Conservation (phyloP, 768 basidiomycete genomes). For the Boletus coccyginus region DNA sequence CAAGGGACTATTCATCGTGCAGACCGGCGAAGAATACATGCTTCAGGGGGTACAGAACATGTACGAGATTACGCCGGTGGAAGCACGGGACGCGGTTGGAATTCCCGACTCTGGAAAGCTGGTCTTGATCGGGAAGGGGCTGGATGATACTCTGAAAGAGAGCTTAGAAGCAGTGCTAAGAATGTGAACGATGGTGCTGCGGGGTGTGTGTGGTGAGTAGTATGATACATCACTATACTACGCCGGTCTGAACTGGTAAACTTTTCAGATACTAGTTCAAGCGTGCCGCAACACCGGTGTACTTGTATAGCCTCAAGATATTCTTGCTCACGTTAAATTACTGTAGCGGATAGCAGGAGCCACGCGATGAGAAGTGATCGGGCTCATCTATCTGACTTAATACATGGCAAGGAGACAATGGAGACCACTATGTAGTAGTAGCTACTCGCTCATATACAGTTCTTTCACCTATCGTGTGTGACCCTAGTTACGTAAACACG, state of each 20-base stretch:
- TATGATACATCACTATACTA: background rate
- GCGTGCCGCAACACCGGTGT: too few relatives aligned
- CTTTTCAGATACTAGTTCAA: background rate
- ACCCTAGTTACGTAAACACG: background rate
- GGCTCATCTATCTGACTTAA: too few relatives aligned
- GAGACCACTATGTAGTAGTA: too few relatives aligned
- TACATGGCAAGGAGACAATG: too few relatives aligned
- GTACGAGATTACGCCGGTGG: slow-evolving; percentile 69
- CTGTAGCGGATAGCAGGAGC: too few relatives aligned
- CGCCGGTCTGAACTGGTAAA: background rate
- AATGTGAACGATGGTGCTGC: background rate
- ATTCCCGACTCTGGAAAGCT: slow-evolving; percentile 71
- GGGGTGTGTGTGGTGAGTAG: background rate
- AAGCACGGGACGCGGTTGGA: slow-evolving; percentile 39
- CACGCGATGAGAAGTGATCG: too few relatives aligned
- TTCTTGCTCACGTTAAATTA: too few relatives aligned
- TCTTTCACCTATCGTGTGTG: too few relatives aligned
- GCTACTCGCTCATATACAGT: too few relatives aligned
- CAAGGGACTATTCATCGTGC: slow-evolving; percentile 73
- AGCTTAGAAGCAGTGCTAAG: slow-evolving; percentile 43
- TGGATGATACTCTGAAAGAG: slow-evolving; percentile 52
- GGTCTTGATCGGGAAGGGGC: slow-evolving; percentile 83
- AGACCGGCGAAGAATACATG: slow-evolving; percentile 59
- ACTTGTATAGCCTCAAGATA: too few relatives aligned
- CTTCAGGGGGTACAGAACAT: slow-evolving; percentile 90